These are phyloP conservation scores for Juncus effusus DNA, from an alignment of 176 grass and related monocot species.

Conservation along the genomic window DNA sequence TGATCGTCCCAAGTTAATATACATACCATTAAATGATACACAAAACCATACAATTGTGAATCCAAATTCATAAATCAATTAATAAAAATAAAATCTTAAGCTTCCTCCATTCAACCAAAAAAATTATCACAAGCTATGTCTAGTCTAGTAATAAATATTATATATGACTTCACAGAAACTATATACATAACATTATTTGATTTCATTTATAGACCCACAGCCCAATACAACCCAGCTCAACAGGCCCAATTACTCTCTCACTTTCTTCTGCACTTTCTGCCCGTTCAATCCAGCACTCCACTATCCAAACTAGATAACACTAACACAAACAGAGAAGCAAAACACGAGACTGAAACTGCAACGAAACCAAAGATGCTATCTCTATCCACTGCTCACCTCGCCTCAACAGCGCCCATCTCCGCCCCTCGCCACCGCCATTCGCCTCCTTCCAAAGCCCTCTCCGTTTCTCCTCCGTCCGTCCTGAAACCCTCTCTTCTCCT, in stretches of 20 bases:
- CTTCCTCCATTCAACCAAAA: too few relatives aligned
- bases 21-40: too few relatives aligned
- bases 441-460: slow-evolving; percentile 20
- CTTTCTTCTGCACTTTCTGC: not conserved
- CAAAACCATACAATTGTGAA: too few relatives aligned
- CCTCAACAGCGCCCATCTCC: slow-evolving; percentile 15
- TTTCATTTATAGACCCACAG: too few relatives aligned
- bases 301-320: not conserved
- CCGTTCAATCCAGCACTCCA: not conserved
- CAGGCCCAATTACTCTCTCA: slow-evolving; percentile 1
- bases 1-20: too few relatives aligned
- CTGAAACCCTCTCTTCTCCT: slow-evolving; percentile 8
- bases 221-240: not conserved
- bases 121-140: too few relatives aligned
- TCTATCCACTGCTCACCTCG: slow-evolving; percentile 23
- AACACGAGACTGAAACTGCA: not conserved
- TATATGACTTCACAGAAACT: too few relatives aligned
- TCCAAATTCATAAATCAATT: too few relatives aligned
- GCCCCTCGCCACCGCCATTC: slow-evolving; percentile 5
- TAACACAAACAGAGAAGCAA: not conserved
- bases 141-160: too few relatives aligned
- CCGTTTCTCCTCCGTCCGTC: slow-evolving; percentile 5
- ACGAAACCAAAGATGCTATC: slow-evolving; percentile 23
- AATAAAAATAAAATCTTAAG: too few relatives aligned
- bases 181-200: too few relatives aligned